These are phyloP conservation scores for Helianthus annuus DNA, from an alignment of 129 eudicot species.

Conservation along the genomic window DNA sequence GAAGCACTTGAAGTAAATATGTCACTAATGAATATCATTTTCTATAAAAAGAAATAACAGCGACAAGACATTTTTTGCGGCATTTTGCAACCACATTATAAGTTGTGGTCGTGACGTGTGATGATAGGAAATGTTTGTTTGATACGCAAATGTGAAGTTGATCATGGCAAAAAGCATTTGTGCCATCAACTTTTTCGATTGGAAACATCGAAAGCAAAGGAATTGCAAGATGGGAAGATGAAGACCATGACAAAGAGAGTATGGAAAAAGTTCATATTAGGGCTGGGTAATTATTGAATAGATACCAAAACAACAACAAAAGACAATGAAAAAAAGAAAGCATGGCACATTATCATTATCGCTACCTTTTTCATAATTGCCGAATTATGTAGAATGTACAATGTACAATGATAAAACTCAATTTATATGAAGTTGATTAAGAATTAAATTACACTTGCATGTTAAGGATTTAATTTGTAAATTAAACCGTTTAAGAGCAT, in stretches of 20 bases:
- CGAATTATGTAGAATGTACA: slow-evolving; percentile 16
- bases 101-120: slow-evolving; percentile 24
- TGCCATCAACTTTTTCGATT: slow-evolving; percentile 23
- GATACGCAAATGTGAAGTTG: slow-evolving; percentile 15
- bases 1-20: neutral
- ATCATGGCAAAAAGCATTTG: slow-evolving; percentile 21
- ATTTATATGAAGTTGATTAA: neutral
- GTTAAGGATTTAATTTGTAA: neutral
- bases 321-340: slow-evolving; percentile 20
- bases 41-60: slow-evolving; percentile 11
- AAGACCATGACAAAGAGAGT: slow-evolving; percentile 24
- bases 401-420: neutral
- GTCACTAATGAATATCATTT: slow-evolving; percentile 22
- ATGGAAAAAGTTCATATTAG: neutral
- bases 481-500: neutral
- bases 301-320: slow-evolving; percentile 34
- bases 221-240: slow-evolving; percentile 29
- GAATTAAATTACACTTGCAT: neutral
- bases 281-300: slow-evolving; percentile 26
- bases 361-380: neutral
- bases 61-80: slow-evolving; percentile 15
- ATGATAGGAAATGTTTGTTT: slow-evolving; percentile 24
- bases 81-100: slow-evolving; percentile 27
- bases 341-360: slow-evolving; percentile 20
- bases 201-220: slow-evolving; percentile 16